Conservation (phyloP, 1,139 yeast genomes). For the Geotrichum bryndzae region DNA sequence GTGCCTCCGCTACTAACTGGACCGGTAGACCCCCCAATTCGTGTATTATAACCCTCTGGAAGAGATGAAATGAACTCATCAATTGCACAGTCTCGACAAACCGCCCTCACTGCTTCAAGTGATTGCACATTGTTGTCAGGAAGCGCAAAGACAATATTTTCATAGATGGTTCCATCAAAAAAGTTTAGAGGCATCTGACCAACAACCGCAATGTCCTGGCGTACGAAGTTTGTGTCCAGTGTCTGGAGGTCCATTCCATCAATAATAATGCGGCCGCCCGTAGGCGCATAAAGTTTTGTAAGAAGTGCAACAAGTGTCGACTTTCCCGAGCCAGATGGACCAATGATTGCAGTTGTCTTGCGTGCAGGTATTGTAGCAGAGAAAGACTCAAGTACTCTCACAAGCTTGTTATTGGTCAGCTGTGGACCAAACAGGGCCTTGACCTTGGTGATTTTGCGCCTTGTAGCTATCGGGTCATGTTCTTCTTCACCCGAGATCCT, state of each 20-base stretch:
- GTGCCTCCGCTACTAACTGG: constrained; percentile 31
- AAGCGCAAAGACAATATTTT: constrained; percentile 62
- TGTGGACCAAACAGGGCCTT: constrained; percentile 20
- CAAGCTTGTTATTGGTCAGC: constrained; percentile 1
- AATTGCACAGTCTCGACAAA: constrained; percentile 31
- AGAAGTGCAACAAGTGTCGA: constrained; percentile 70
- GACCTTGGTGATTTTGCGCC: constrained; percentile 20
- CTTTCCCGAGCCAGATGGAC: constrained; percentile 88
- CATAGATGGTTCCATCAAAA: constrained; percentile 69
- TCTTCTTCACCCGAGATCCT: not conserved
- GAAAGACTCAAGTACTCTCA: constrained; percentile 22
- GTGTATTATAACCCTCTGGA: constrained; percentile 41
- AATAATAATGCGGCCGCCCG: constrained; percentile 54
- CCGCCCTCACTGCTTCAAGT: constrained; percentile 32
- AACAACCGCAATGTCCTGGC: constrained; percentile 69
- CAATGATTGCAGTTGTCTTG: constrained; percentile 76
- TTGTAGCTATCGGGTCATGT: not conserved
- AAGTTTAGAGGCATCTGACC: constrained; percentile 74
- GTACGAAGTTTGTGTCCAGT: constrained; percentile 55
- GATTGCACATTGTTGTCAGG: constrained; percentile 27
- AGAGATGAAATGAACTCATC: constrained; percentile 34
- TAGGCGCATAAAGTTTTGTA: constrained; percentile 53
- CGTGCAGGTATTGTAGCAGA: constrained; percentile 49
- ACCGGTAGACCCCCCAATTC: constrained; percentile 40
- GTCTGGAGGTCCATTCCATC: constrained; percentile 56